These are phyloP conservation scores for Ophiostoma himal-ulmi DNA, from an alignment of 2,329 filamentous ascomycete genomes.

Conservation along the genomic window DNA sequence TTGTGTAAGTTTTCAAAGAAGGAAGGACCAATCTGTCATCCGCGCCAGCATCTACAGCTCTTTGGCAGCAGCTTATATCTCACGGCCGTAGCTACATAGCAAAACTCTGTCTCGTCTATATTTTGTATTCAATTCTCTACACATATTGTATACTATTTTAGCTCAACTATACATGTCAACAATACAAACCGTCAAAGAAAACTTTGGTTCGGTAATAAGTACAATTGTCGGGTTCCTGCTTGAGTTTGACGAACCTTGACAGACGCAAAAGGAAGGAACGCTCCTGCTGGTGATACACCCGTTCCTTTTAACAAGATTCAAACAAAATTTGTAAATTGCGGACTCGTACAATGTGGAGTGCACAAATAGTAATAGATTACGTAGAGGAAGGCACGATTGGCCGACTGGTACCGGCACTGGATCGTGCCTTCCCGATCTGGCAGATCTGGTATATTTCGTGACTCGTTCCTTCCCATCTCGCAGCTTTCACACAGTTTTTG, in stretches of 20 bases:
- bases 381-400: neutral
- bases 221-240: neutral
- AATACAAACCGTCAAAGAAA: too few relatives aligned
- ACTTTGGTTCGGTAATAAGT: neutral
- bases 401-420: constrained; percentile 1
- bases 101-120: neutral
- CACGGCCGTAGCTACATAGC: neutral
- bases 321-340: neutral
- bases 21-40: neutral
- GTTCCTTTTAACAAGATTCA: neutral
- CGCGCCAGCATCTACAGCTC: neutral
- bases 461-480: constrained; percentile 13
- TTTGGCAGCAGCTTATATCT: neutral
- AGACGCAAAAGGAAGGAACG: neutral
- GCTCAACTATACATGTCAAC: too few relatives aligned
- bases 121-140: neutral
- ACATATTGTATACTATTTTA: too few relatives aligned
- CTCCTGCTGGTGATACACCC: neutral
- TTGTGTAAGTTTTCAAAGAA: neutral
- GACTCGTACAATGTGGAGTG: neutral
- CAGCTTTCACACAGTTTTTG: neutral
- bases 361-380: too few relatives aligned
- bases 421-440: constrained; percentile 21
- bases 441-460: constrained; percentile 3
- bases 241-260: neutral